A percentile compares a stretch with the other conserved stretches of the same genome.
Conservation (phyloP, 371 early-diverging fungal genomes). For the Spraguea lophii region DNA sequence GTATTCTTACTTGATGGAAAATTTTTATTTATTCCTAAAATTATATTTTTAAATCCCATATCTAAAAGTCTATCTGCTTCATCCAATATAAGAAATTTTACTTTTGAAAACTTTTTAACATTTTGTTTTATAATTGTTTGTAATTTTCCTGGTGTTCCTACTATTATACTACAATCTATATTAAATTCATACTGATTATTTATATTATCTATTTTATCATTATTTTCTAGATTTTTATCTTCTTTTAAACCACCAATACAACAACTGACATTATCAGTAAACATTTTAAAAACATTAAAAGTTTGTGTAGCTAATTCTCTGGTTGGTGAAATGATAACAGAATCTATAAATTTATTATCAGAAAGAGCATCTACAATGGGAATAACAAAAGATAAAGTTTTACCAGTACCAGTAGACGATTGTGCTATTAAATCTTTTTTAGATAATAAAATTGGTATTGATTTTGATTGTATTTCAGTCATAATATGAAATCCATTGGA, state of each 20-base stretch:
- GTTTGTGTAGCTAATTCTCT: conserved; percentile 88
- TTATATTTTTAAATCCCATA: conserved; percentile 17
- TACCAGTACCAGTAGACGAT: conserved; percentile 88
- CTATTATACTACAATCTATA: conserved; percentile 64
- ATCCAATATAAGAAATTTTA: conserved; percentile 63
- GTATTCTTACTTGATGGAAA: conserved; percentile 12
- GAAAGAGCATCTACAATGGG: conserved; percentile 48
- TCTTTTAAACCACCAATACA: conserved; percentile 50
- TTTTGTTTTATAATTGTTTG: conserved; percentile 75
- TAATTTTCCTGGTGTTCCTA: conserved; percentile 87
- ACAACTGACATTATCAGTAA: conserved; percentile 47
- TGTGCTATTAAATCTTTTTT: conserved; percentile 72
- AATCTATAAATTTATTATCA: conserved; percentile 38
- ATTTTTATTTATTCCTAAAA: conserved; percentile 8
- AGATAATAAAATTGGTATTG: conserved; percentile 71
- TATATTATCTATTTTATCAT: conserved; percentile 84
- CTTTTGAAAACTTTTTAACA: conserved; percentile 13
- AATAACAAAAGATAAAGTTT: conserved; percentile 76
- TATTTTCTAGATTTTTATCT: conserved; percentile 73
- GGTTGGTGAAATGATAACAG: conserved; percentile 75
- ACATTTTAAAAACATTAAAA: conserved; percentile 61
- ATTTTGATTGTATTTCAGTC: conserved; percentile 85
- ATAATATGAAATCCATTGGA: conserved; percentile 50
- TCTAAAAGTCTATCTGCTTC: conserved; percentile 82
- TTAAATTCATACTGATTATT: conserved; percentile 76